Evolutionary conservation across 2,329 filamentous ascomycete genomes (phyloP), one percentile per base, ranked within the genome.

Genomic region (Pseudohalonectria lignicola): DNA sequence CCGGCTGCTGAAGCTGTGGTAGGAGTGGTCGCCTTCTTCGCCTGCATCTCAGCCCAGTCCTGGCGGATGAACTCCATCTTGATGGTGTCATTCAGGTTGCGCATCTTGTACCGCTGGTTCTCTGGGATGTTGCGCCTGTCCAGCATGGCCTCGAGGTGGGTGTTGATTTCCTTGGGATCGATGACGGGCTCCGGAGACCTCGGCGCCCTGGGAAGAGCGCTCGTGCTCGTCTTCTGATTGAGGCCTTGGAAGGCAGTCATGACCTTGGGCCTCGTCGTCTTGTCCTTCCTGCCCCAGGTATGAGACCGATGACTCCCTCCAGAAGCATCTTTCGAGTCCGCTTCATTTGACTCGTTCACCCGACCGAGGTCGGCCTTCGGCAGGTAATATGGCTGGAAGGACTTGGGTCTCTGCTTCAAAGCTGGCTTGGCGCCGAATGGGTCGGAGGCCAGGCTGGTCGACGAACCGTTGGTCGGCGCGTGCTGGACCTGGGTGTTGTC

Each of bases 41-140:
- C 68, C 56, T 67, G 64, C 59, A 71, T 79, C 55, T 82, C 82
- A 6, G 75, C 76, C 68, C 84, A 86, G 55, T 95, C 85, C 56
- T 94, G 88, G 38, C 82, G 80, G 50, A 96, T 87, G 51, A 98
- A 93, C 53, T 96, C 88, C 54, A 87, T 85, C 62, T 98, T 98
- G 64, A 96, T 88, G 26, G 84, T 82, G 46, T 86, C 74, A 45
- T 85, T 86, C 43, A 98, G 66, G 40, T 80, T 88, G 33, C 90
- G 76, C 87, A 98, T 95, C 63, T 93, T 93, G 58, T 90, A 86
- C 39, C 90, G 74, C 68, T 94, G 87, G 46, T 94, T 84, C 52
- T 93, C 85, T 3, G 90, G 88, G 39, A 96, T 94, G 51, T 96
- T 94, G 45, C 90, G 76, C 15, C 88, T 79, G 55, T 94, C 86